Base-by-base conservation (phyloP, 805 yeast species). In the Sporopachydermia quercuum region DNA sequence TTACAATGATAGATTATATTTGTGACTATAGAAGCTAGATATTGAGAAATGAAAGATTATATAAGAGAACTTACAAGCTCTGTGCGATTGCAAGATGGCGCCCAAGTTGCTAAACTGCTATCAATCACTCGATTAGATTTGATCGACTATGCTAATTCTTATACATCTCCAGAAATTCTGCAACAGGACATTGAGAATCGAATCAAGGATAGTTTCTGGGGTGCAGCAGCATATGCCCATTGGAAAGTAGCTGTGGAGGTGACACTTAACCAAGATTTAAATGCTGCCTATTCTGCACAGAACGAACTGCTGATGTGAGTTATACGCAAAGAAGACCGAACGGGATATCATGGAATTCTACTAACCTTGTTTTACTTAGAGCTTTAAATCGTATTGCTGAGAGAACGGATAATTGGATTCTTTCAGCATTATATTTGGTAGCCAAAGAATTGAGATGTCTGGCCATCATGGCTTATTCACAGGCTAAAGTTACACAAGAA, bases 371-470 rank as follows among this genome's bases (percentile, higher is more conserved):
- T n/a, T 23, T 23, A 23, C 38, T 11, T 11, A 82, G 60, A 37
- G 76, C 85, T 47, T 70, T 66, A 1, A 85, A 75, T 53, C 82
- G 85, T 2, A 91, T 83, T 4, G 94, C 95, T 36, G 89, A 78
- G 49, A 79, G 82, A 18, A 81, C 76, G 50, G 84, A 65, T 5
- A 91, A 78, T 59, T 85, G 95, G 57, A 42, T 53, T 15, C 42
- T 53, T 19, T 54, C 57, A 2, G 49, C 47, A 4, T 36, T 58
- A 37, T 52, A 42, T 37, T 39, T 47, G 2, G 51, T 55, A 3
- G 48, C 54, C 16, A 39, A 44, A 14, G 55, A 57, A 33, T 45
- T 57, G 15, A 47, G 56, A 16, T 47, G 45, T 35, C 37, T 55
- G 17, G 51, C 61, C 2, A 39, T 50, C 6, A 44, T 49, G 39